phyloP scores from a whole-genome alignment of 2,329 filamentous ascomycete genomes.

The Penicillium thymicola region DNA sequence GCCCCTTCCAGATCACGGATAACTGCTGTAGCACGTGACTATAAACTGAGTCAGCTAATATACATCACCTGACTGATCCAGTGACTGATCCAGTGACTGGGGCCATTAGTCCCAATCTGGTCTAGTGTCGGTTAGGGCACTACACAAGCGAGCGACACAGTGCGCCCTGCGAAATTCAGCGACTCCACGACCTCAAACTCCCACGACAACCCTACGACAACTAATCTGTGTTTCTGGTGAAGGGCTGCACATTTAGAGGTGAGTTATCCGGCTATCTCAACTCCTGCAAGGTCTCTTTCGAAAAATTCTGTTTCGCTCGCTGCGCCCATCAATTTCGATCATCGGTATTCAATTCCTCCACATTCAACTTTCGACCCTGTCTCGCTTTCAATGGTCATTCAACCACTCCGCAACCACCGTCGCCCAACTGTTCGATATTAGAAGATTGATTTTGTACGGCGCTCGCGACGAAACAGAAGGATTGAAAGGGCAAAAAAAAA shows the following conservation, averaged over 20 bases:
- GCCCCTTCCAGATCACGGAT: not conserved
- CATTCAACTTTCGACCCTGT: conserved; percentile 6
- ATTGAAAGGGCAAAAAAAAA: conserved; percentile 6
- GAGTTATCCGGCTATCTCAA: conserved; percentile 29
- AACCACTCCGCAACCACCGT: not conserved
- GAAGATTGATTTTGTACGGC: conserved; percentile 6
- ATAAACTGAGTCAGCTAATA: conserved; percentile 11
- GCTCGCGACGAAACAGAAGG: conserved; percentile 22
- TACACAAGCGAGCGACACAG: conserved; percentile 45
- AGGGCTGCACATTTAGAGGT: conserved; percentile 46
- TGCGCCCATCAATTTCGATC: conserved; percentile 19
- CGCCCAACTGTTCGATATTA: conserved; percentile 6
- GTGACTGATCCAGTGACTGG: not conserved
- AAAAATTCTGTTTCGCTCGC: conserved; percentile 26
- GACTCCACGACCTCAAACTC: conserved; percentile 41
- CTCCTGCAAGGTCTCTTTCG: conserved; percentile 22
- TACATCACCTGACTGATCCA: conserved; percentile 23
- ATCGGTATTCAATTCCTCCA: conserved; percentile 8
- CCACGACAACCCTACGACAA: conserved; percentile 41
- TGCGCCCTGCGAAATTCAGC: conserved; percentile 42
- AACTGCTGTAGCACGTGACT: not conserved
- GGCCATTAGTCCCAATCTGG: conserved; percentile 18
- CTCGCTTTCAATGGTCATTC: not conserved
- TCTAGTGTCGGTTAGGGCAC: conserved; percentile 42
- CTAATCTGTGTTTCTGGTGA: conserved; percentile 45